phyloP scores from a whole-genome alignment of 1,139 yeast genomes.

The Taphrina wiesneri region DNA sequence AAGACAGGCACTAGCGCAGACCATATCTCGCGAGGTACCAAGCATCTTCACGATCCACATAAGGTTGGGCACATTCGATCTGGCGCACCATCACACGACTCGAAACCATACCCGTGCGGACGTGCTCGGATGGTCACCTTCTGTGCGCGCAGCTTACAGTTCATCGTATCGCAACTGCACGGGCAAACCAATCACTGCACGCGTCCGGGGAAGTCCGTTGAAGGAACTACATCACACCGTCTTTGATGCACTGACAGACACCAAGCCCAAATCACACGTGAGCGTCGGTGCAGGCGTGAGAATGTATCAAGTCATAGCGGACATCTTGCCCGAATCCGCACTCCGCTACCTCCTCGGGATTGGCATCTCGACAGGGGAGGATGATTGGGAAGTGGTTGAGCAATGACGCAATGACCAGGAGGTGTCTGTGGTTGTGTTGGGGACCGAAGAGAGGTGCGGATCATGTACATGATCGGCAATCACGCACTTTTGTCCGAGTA shows the following conservation, averaged over 20 bases:
- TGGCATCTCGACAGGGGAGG: conserved; percentile 8
- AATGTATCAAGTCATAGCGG: conserved; percentile 19
- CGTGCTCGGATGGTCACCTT: conserved; percentile 21
- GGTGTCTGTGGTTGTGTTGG: too few relatives aligned
- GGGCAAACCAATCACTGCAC: neutral
- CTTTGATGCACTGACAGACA: conserved; percentile 29
- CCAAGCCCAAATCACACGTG: neutral
- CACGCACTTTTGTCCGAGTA: too few relatives aligned
- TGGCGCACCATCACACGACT: conserved; percentile 20
- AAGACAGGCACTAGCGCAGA: conserved; percentile 10
- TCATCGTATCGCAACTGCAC: conserved; percentile 20
- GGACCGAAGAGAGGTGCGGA: too few relatives aligned
- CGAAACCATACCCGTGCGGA: conserved; percentile 4
- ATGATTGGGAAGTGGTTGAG: conserved; percentile 23
- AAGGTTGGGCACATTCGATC: conserved; percentile 28
- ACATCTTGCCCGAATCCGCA: conserved; percentile 14
- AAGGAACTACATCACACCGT: conserved; percentile 31
- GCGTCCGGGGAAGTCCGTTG: conserved; percentile 22
- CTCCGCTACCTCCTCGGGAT: conserved; percentile 21
- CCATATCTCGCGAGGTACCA: conserved; percentile 23
- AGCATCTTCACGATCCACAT: conserved; percentile 21
- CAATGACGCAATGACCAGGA: neutral
- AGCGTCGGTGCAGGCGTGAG: conserved; percentile 24
- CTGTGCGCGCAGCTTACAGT: conserved; percentile 21
- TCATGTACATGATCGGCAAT: too few relatives aligned